Base-by-base conservation (phyloP, 805 yeast species). In the Kodamaea leandrae region DNA sequence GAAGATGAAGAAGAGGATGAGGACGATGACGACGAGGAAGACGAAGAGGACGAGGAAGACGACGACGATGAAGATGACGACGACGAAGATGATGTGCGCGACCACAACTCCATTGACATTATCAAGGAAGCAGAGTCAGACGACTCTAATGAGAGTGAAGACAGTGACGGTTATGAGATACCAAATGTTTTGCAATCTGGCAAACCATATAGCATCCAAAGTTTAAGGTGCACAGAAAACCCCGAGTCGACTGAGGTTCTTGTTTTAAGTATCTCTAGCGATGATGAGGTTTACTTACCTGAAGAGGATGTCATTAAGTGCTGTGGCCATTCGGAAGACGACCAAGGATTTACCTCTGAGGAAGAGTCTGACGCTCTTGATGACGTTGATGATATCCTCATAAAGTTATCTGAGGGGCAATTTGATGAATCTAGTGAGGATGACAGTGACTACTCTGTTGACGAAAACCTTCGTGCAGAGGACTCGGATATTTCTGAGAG, bases 21-120 rank as follows among this genome's bases (percentile, higher is more conserved):
- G 17, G 32, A 41, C 2, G 57, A 44, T 25, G 47, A 37, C 1
- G 39, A 18, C 4, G 26, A 18, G 6, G 36, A 20, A 9, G 24
- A 10, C 4, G 36, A 32, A 17, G 36, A 32, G 18, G 21, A 18
- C n/a, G 34, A 30, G 23, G 34, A 42, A 27, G 35, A 23, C 6
- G 41, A 43, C 4, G 41, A 27, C 3, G 44, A 39, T 16, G 37
- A 33, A 14, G 24, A 16, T 15, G 43, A 41, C 4, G 38, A 33
- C 18, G 47, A 44, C 36, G 49, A 39, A 24, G 39, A 12, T 20
- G 46, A 27, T 27, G 17, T 39, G 4, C 44, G 40, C 25, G 51
- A 47, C 6, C 25, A 25, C 21, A 41, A 40, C 26, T 49, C 43
- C 10, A 37, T 33, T 14, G 39, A 20, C 23, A 6, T 8, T 10